Base-by-base conservation (phyloP, 106 monocot species). In the Ottelia alismoides region DNA sequence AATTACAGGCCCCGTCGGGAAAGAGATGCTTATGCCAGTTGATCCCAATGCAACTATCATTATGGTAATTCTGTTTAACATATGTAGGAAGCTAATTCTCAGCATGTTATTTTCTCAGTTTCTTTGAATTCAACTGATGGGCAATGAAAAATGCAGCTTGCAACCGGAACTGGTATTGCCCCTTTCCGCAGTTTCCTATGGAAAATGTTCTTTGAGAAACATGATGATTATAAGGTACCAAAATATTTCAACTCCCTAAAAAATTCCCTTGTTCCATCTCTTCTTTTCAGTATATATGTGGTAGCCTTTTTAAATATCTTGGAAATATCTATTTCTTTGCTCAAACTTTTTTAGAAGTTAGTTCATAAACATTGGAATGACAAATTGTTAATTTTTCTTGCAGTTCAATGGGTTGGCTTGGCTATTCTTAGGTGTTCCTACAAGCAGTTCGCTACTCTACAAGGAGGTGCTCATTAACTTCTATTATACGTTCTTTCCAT, bases 121-220 rank as follows among this genome's bases (percentile, higher is more conserved):
- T n/a, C n/a, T 44, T 55, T 28, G n/a, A 55, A 17, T 55, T 29
- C 30, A 4, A 27, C 11, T 30, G 30, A 28, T 29, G 40, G 40
- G 6, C 40, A 7, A 7, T 43, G 16, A 7, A 10, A 20, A 19
- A 72, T 74, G 56, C 82, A 96, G 96, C 96, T 98, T 53, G 96
- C 58, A 31, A 98, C 96, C 2, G 96, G 96, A 63, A 98, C 96
- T 51, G 96, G 96, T 31, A 83, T 98, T 55, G 96, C 89, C 52
- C 89, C 96, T 52, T 90, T 96, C 77, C 76, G 96, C 0, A 31
- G 71, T 21, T 98, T 85, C 74, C 58, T 98, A 52, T 98, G 96
- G 89, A 98, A 98, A 66, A 98, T 96, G 96, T 96, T 96, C 70
- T 96, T 96, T 46, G 96, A 98, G 78, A 89, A 79, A 67, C 74